Evolutionary conservation across 2,329 filamentous ascomycete species (phyloP).

Genomic region (Leptographium galeiforme): DNA sequence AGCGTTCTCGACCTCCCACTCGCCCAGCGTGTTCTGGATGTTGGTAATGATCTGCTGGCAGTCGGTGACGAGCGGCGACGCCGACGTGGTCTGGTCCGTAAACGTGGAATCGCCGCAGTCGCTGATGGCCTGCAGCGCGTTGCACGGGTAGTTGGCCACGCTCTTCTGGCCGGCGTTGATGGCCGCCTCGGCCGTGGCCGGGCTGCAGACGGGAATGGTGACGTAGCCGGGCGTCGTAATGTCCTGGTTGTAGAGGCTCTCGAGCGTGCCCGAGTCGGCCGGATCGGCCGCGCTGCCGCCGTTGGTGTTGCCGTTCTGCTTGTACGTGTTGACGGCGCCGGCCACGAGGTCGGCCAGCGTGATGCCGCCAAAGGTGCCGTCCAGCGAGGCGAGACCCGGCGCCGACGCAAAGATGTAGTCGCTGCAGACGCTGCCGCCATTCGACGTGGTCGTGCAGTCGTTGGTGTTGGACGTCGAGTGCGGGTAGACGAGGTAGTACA

Average conservation of each 20-base stretch:
- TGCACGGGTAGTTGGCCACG: conserved; percentile 19
- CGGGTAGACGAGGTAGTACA: conserved; percentile 20
- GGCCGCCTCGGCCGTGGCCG: conserved; percentile 15
- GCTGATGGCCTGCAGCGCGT: conserved; percentile 14
- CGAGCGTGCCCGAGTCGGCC: conserved; percentile 11
- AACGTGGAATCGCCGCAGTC: conserved; percentile 19
- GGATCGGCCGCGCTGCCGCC: conserved; percentile 14
- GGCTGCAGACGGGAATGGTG: conserved; percentile 23
- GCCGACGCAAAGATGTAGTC: conserved; percentile 16
- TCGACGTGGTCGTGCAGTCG: no score
- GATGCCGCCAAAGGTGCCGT: conserved; percentile 15
- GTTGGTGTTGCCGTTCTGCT: conserved; percentile 19
- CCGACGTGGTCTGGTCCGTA: conserved; percentile 19
- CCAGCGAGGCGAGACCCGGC: conserved; percentile 16
- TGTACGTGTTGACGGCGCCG: conserved; percentile 16
- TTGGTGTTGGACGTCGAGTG: no score
- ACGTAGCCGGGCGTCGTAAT: conserved; percentile 23
- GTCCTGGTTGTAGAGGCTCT: conserved; percentile 15
- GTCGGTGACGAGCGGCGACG: conserved; percentile 20
- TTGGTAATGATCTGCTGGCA: conserved; percentile 21
- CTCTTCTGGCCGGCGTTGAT: conserved; percentile 18
- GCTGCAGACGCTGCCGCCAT: not conserved
- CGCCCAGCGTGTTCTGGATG: conserved; percentile 14
- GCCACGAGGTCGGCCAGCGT: conserved; percentile 15
- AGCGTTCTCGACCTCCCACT: conserved; percentile 10